Conservation (phyloP, 768 basidiomycete species). For the Ramaria rubella region DNA sequence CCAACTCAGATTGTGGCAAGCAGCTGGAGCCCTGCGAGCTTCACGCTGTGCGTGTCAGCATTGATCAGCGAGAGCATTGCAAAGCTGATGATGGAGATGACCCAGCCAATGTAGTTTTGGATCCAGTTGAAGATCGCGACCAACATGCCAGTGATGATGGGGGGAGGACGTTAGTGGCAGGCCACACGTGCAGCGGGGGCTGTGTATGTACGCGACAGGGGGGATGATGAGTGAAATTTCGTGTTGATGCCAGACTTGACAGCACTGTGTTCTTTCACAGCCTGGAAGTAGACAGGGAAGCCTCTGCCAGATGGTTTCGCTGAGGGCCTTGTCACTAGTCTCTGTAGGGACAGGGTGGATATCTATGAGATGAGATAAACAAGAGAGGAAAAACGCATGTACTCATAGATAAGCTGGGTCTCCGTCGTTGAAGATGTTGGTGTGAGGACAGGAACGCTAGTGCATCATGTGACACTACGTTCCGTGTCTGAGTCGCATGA, state of each 20-base stretch:
- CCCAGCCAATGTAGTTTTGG: constrained; percentile 31
- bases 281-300: constrained; percentile 45
- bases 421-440: too few relatives aligned
- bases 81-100: constrained; percentile 25
- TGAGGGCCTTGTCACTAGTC: too few relatives aligned
- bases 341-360: too few relatives aligned
- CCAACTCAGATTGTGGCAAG: constrained; percentile 28
- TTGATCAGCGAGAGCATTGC: constrained; percentile 27
- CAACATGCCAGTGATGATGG: constrained; percentile 30
- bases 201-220: constrained; percentile 22
- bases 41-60: too few relatives aligned
- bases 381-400: too few relatives aligned
- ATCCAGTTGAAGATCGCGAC: constrained; percentile 24
- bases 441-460: too few relatives aligned
- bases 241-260: constrained; percentile 30
- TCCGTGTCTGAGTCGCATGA: too few relatives aligned
- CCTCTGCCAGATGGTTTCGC: too few relatives aligned
- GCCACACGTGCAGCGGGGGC: background rate
- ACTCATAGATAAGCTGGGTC: too few relatives aligned
- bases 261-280: constrained; percentile 32
- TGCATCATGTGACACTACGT: too few relatives aligned
- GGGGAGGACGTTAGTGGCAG: too few relatives aligned
- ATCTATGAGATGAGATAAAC: too few relatives aligned
- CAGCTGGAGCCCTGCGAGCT: constrained; percentile 25
- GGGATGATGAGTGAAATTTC: constrained; percentile 28